Evolutionary conservation across 2,329 filamentous ascomycete genomes (phyloP).

Genomic region (Immersiporthe knoxdaviesiana): DNA sequence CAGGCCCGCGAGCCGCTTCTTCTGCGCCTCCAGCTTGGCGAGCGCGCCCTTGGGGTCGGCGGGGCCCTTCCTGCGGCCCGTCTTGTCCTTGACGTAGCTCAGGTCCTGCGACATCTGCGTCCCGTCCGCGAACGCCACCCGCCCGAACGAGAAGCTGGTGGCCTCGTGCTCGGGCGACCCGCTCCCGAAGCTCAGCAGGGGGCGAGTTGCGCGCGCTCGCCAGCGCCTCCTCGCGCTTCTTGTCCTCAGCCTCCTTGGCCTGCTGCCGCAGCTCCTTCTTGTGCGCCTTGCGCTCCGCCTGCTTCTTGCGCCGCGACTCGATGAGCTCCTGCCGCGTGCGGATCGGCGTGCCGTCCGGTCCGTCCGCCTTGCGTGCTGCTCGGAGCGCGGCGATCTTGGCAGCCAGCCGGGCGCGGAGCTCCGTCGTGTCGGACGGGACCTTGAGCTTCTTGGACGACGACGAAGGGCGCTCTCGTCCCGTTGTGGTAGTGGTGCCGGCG

Average conservation of each 20-base stretch:
- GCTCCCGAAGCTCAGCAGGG: conserved; percentile 50
- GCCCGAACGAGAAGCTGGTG: conserved; percentile 85
- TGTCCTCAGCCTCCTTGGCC: conserved; percentile 79
- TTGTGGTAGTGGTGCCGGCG: too few species aligned
- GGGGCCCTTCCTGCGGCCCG: conserved; percentile 74
- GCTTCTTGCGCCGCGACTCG: conserved; percentile 84
- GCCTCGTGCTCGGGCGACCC: conserved; percentile 42
- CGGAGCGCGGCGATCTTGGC: conserved; percentile 85
- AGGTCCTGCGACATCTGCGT: conserved; percentile 75
- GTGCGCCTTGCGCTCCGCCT: conserved; percentile 81
- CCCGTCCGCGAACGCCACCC: conserved; percentile 88
- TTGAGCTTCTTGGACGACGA: conserved; percentile 69
- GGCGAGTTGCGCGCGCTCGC: conserved; percentile 64
- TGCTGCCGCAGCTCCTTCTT: conserved; percentile 83
- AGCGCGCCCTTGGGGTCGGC: conserved; percentile 85
- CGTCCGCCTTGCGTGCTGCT: conserved; percentile 84
- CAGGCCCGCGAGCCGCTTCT: conserved; percentile 74
- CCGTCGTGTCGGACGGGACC: conserved; percentile 71
- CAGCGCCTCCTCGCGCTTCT: conserved; percentile 64
- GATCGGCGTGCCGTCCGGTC: conserved; percentile 77
- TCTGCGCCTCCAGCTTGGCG: conserved; percentile 83
- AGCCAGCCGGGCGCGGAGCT: conserved; percentile 76
- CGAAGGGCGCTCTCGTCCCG: conserved; percentile 45
- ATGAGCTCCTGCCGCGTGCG: conserved; percentile 90
- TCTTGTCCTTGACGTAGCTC: conserved; percentile 55